Evolutionary conservation across 208 protist genomes (phyloP), one percentile per base, ranked within the genome.

Genomic region (Angomonas ambiguus): DNA sequence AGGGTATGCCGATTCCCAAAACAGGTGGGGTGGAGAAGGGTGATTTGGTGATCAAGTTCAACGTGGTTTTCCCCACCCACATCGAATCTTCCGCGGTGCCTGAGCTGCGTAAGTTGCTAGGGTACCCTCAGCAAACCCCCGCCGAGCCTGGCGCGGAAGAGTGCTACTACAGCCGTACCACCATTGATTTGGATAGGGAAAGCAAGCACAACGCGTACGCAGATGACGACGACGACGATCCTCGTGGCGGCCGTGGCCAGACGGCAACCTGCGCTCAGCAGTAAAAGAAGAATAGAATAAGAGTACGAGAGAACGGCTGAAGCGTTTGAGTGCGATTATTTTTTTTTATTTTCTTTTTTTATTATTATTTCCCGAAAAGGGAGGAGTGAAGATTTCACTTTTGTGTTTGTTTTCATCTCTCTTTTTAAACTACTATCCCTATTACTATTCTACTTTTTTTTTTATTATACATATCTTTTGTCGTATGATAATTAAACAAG

Each of bases 1-100:
- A 98, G 75, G 96, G 96, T 45, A 97, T 98, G 94, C 96, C 96
- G 0, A 70, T 94, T 10, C 76, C 85, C n/a, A 75, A 86, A 68
- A 96, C 86, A 6, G 91, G 89, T 65, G 91, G 89, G 35, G 71
- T 96, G 31, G 90, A 98, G 65, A 79, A 84, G 16, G 95, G 95
- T 48, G 85, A 96, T 71, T 78, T 97, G 16, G 76, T 97, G 62
- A 79, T 98, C 28, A 77, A 87, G 62, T 96, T 98, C 80, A 73
- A 84, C 55, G 91, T 98, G 13, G 72, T 91, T 27, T 98, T 96
- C 71, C 96, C 96, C 41, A 75, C 86, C 67, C 74, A 65, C 20
- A 61, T 96, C 51, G 71, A 79, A n/a, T n/a, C 35, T 28, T 60
- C 61, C 18, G 56, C 77, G 27, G 67, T 79, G 20, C 45, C 65